phyloP scores from a whole-genome alignment of 495 filamentous ascomycete genomes.

The Jackrogersella multiformis region DNA sequence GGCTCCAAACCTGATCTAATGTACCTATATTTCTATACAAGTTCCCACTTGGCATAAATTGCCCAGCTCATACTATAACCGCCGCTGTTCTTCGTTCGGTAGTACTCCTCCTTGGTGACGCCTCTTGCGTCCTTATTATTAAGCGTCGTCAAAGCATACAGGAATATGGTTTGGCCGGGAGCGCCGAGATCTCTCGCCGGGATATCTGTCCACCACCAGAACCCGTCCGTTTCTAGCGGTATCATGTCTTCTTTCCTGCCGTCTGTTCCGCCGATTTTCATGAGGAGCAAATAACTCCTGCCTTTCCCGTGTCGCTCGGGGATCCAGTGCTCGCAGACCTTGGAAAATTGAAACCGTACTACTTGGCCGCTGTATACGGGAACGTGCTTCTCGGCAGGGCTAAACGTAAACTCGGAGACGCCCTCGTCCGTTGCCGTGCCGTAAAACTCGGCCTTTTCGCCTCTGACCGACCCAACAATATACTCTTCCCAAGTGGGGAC shows the following conservation, averaged over 20 bases:
- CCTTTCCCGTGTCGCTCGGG: constrained; percentile 69
- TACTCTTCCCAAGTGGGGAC: constrained; percentile 81
- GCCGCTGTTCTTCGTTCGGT: constrained; percentile 64
- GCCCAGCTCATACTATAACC: constrained; percentile 66
- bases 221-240: constrained; percentile 70
- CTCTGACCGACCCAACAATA: constrained; percentile 60
- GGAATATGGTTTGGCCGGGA: constrained; percentile 70
- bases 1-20: neutral
- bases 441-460: constrained; percentile 61
- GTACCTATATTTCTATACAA: constrained; percentile 48
- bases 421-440: constrained; percentile 66
- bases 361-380: constrained; percentile 59
- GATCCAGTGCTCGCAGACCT: constrained; percentile 82
- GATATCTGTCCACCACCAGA: constrained; percentile 80
- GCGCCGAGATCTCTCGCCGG: constrained; percentile 69
- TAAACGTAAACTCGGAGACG: constrained; percentile 68
- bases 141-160: constrained; percentile 70
- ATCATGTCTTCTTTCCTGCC: constrained; percentile 74
- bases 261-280: constrained; percentile 71
- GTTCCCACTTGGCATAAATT: constrained; percentile 73
- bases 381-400: constrained; percentile 67
- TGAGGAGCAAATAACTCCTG: constrained; percentile 69
- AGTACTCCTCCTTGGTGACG: constrained; percentile 71
- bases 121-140: constrained; percentile 73
- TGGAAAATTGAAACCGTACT: constrained; percentile 77